phyloP scores from a whole-genome alignment of 805 yeast species.

The Ogataea nitratoaversa region DNA sequence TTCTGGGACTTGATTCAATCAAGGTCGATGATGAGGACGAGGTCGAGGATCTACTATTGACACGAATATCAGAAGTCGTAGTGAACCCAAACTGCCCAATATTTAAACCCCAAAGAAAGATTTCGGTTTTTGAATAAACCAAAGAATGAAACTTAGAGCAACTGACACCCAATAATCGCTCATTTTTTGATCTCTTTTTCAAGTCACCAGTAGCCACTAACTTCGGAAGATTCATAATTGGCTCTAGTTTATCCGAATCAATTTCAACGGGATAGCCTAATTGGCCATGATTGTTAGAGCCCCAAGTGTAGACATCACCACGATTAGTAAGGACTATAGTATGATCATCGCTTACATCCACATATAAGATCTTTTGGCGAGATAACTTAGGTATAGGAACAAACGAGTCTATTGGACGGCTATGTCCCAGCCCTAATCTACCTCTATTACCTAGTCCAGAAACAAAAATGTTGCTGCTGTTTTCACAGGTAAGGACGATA shows the following conservation, averaged over 20 bases:
- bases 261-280: constrained; percentile 47
- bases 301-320: constrained; percentile 74
- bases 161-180: constrained; percentile 39
- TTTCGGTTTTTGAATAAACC: constrained; percentile 45
- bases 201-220: constrained; percentile 40
- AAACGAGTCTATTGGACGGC: constrained; percentile 39
- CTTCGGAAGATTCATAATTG: constrained; percentile 33
- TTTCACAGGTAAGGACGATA: constrained; percentile 49
- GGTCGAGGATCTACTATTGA: constrained; percentile 17
- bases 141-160: constrained; percentile 71
- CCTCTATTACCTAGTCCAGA: constrained; percentile 73
- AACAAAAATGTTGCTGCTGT: constrained; percentile 43
- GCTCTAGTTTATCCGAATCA: constrained; percentile 23
- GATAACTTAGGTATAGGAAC: constrained; percentile 37
- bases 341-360: constrained; percentile 64
- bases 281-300: constrained; percentile 64
- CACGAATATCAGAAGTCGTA: background rate
- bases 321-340: constrained; percentile 50
- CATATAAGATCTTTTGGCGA: constrained; percentile 28
- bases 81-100: constrained; percentile 74
- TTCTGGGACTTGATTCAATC: constrained; percentile 14
- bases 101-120: constrained; percentile 74
- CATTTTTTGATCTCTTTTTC: constrained; percentile 23
- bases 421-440: constrained; percentile 57
- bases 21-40: constrained; percentile 12